phyloP scores from a whole-genome alignment of 192 early-diverging fungal genomes.

The Entrophospora sp. region DNA sequence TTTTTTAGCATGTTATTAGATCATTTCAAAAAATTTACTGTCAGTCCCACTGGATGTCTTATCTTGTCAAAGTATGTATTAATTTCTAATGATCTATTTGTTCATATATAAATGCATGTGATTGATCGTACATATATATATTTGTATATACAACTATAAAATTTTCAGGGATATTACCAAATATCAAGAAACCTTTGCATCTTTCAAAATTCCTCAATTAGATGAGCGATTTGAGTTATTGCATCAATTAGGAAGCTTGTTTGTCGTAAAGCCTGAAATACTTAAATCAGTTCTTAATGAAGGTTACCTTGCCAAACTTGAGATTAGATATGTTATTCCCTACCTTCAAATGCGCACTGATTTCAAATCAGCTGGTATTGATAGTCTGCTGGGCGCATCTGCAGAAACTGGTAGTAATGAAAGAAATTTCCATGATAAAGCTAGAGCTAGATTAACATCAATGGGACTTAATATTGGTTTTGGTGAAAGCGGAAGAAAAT shows the following conservation, averaged over 20 bases:
- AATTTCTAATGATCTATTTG: background rate
- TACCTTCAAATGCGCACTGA: slow-evolving; percentile 86
- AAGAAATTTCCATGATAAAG: slow-evolving; percentile 19
- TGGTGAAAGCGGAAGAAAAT: background rate
- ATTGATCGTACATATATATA: background rate
- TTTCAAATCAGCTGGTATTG: slow-evolving; percentile 57
- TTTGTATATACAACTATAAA: no score
- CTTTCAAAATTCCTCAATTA: slow-evolving; percentile 64
- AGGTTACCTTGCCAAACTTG: slow-evolving; percentile 73
- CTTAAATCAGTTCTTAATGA: slow-evolving; percentile 81
- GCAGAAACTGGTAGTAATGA: slow-evolving; percentile 16
- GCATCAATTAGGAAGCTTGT: slow-evolving; percentile 88
- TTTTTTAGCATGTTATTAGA: slow-evolving; percentile 71
- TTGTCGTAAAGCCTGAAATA: slow-evolving; percentile 84
- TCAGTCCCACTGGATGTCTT: slow-evolving; percentile 80
- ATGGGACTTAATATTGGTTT: slow-evolving; percentile 9
- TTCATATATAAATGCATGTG: background rate
- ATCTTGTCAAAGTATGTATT: slow-evolving; percentile 69
- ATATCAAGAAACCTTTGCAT: slow-evolving; percentile 79
- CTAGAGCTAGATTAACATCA: slow-evolving; percentile 8
- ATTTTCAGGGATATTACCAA: slow-evolving; percentile 84
- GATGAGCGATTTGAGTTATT: slow-evolving; percentile 84
- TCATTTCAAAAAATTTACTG: slow-evolving; percentile 82
- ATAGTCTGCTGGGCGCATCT: slow-evolving; percentile 38
- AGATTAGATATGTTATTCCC: slow-evolving; percentile 69